phyloP scores from a whole-genome alignment of 2,329 filamentous ascomycete species.

The Aspergillus eucalypticola region DNA sequence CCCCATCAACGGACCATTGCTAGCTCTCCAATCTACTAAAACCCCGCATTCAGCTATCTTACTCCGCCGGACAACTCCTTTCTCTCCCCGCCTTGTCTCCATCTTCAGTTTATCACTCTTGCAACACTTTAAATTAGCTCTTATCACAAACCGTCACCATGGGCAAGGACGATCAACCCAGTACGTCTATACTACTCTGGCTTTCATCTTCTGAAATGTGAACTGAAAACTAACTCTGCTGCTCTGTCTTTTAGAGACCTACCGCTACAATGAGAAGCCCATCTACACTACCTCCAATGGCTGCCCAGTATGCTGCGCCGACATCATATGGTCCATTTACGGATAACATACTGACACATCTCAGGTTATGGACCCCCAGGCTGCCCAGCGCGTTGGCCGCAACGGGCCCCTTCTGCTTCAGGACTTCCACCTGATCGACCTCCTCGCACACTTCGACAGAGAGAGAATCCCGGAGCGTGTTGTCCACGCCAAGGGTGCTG shows the following conservation, averaged over 20 bases:
- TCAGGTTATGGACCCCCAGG: conserved; percentile 54
- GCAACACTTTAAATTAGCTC: background rate
- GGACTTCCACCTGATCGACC: conserved; percentile 66
- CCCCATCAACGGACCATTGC: background rate
- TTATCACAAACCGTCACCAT: conserved; percentile 26
- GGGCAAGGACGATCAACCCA: conserved; percentile 40
- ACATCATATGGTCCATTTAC: background rate
- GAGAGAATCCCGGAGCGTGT: conserved; percentile 45
- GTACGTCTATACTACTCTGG: conserved; percentile 18
- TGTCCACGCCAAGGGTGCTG: conserved; percentile 47
- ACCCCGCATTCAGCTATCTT: background rate
- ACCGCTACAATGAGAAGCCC: conserved; percentile 59
- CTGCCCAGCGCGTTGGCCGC: conserved; percentile 55
- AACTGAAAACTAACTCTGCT: background rate
- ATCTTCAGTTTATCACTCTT: background rate
- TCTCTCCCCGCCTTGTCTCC: background rate
- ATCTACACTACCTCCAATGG: conserved; percentile 63
- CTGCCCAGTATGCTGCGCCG: conserved; percentile 44
- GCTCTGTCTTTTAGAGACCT: conserved; percentile 31
- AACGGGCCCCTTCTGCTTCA: conserved; percentile 64
- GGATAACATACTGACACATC: conserved; percentile 5
- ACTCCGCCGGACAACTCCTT: background rate
- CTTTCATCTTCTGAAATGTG: background rate
- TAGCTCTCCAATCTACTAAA: background rate
- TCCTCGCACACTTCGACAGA: conserved; percentile 51